Conservation (phyloP, 768 basidiomycete genomes). For the Saitozyma sp. region DNA sequence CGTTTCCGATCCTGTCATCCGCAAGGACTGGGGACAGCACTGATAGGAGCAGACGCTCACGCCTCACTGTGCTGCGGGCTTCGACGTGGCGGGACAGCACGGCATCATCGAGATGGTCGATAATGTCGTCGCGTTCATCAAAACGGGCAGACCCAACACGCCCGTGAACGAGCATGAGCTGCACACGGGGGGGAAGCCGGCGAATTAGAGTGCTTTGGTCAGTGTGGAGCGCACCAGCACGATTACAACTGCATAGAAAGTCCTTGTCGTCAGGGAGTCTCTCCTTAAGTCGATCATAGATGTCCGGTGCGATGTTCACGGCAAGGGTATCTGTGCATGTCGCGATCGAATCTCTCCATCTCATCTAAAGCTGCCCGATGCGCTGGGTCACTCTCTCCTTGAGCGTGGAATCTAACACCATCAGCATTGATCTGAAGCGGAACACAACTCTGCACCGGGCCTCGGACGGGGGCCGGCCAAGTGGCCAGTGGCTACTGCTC, state of each 20-base stretch:
- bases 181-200: too few relatives aligned
- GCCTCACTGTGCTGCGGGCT: conserved; percentile 22
- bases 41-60: conserved; percentile 14
- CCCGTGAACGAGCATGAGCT: conserved; percentile 27
- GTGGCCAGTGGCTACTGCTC: too few relatives aligned
- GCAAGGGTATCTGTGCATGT: not conserved
- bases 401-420: conserved; percentile 43
- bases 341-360: not conserved
- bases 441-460: too few relatives aligned
- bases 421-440: not conserved
- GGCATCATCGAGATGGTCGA: conserved; percentile 38
- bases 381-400: conserved; percentile 48
- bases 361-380: conserved; percentile 43
- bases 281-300: too few relatives aligned
- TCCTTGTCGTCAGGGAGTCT: too few relatives aligned
- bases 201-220: too few relatives aligned
- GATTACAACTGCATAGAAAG: too few relatives aligned
- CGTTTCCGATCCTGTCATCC: not conserved
- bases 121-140: conserved; percentile 38
- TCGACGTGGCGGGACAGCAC: conserved; percentile 23
- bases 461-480: too few relatives aligned
- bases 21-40: conserved; percentile 3
- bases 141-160: conserved; percentile 40
- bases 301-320: too few relatives aligned
- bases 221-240: too few relatives aligned